A percentile compares a stretch with the other conserved stretches of the same genome.
Conservation (phyloP, 2,329 filamentous ascomycete genomes). For the Cercospora brassicicola region DNA sequence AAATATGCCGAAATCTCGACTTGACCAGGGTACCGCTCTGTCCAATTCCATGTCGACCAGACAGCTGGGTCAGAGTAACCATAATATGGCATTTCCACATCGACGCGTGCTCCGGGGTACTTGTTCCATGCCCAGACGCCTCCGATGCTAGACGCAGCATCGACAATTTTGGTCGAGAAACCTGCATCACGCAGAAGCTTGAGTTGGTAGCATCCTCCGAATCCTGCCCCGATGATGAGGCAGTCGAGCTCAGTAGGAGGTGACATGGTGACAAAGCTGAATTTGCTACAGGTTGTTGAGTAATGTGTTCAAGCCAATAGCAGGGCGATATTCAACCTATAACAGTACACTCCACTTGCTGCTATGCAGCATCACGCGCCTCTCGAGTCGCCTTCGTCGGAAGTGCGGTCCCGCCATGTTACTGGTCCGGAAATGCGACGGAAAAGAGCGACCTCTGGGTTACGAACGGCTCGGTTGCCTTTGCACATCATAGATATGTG, state of each 20-base stretch:
- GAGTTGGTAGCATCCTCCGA: conserved; percentile 23
- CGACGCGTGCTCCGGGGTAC: conserved; percentile 47
- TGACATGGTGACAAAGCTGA: not conserved
- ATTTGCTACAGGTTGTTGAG: not conserved
- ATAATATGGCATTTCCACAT: conserved; percentile 49
- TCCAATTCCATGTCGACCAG: conserved; percentile 58
- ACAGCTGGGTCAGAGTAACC: conserved; percentile 49
- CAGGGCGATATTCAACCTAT: not conserved
- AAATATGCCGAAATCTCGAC: conserved; percentile 59
- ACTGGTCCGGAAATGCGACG: not conserved
- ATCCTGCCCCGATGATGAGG: conserved; percentile 22
- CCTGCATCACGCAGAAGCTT: conserved; percentile 35
- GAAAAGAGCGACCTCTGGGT: not conserved
- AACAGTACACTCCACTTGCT: not conserved
- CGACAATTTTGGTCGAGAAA: conserved; percentile 36
- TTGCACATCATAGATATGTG: not conserved
- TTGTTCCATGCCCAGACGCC: conserved; percentile 41
- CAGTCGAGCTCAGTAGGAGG: conserved; percentile 2
- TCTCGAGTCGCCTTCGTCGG: not conserved
- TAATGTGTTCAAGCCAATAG: not conserved
- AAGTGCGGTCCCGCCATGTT: not conserved
- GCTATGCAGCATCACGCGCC: not conserved
- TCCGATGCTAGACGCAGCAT: conserved; percentile 37
- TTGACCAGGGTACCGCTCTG: conserved; percentile 31
- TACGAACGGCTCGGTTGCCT: not conserved